phyloP scores from a whole-genome alignment of 106 monocot genomes.

The Alisma plantagoaquatica region DNA sequence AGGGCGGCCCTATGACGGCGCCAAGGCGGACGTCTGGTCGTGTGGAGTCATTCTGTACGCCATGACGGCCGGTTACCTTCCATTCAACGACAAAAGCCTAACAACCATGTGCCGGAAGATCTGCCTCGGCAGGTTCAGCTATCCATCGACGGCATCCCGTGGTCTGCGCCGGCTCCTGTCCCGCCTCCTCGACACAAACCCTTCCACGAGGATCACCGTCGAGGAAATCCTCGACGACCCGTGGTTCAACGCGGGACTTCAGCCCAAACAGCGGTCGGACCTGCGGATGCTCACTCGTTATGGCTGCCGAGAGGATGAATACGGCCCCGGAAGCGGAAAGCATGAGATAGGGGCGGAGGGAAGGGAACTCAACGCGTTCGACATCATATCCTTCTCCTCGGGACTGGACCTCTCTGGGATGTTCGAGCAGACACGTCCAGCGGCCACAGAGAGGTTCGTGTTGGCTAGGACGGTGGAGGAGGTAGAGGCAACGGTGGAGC shows the following conservation, averaged over 20 bases:
- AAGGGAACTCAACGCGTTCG: too few relatives aligned
- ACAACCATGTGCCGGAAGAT: too few relatives aligned
- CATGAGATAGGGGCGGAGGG: too few relatives aligned
- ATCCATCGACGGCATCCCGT: too few relatives aligned
- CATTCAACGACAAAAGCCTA: conserved; percentile 25
- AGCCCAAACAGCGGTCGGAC: neutral
- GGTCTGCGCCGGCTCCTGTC: neutral
- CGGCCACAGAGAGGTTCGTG: neutral
- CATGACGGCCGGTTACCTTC: conserved; percentile 19
- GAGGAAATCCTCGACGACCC: neutral
- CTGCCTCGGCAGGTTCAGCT: too few relatives aligned
- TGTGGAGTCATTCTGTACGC: conserved; percentile 25
- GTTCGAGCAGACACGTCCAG: neutral
- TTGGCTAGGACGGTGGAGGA: neutral
- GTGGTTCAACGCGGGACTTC: neutral
- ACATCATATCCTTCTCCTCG: conserved; percentile 2
- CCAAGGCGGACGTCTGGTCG: conserved; percentile 26
- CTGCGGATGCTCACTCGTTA: too few relatives aligned
- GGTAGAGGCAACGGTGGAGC: neutral
- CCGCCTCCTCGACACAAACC: conserved; percentile 3
- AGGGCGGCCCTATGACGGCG: conserved; percentile 28
- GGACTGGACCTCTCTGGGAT: conserved; percentile 6
- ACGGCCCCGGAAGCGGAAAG: neutral
- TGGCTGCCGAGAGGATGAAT: neutral
- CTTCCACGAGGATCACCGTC: conserved; percentile 1